Evolutionary conservation across 345 rosid species (phyloP), one percentile per base, ranked within the genome.

Genomic region (Bretschneidera sinensis): DNA sequence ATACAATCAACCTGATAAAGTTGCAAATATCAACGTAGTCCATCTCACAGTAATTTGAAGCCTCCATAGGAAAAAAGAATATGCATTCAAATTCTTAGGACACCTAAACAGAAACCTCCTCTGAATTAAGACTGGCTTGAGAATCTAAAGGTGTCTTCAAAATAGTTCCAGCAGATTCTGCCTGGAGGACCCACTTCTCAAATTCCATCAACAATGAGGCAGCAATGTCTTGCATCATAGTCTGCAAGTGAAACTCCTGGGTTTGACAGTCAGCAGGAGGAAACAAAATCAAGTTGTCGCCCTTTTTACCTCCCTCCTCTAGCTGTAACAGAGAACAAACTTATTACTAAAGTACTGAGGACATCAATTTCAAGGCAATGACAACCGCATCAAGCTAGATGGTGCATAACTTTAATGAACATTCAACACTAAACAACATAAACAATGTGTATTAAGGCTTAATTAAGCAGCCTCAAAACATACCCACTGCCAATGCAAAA

Each of bases 51-150:
- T 54, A 48, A 22, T 9, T 39, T 22, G 39, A 52, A 61, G 63
- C 63, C 63, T 62, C 72, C 60, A 54, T 14, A 66, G 71, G 59
- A 55, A 25, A 71, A 35, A 72, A 56, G 73, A 70, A 56, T 18
- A 34, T 68, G 59, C 64, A 77, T 69, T 61, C 64, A 82, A 92
- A 70, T 71, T 69, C 77, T 79, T 74, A 81, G 80, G 87, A 94
- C 95, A 88, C 97, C 97, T 88, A 88, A 77, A 88, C 72, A 82
- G 78, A 68, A 83, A 91, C 96, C 97, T 94, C 97, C 96, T 90
- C 99, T 74, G 99, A 86, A 75, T 80, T 83, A 76, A 95, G 89
- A 86, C 85, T 95, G 43, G 97, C 86, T 88, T 95, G 99, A 67
- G 96, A 91, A 86, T 95, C 99, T 56, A 95, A 80, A 49, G 91